These are phyloP conservation scores for Epipyxis sp. DNA, from an alignment of 108 stramenopile species.

Conservation along the genomic window DNA sequence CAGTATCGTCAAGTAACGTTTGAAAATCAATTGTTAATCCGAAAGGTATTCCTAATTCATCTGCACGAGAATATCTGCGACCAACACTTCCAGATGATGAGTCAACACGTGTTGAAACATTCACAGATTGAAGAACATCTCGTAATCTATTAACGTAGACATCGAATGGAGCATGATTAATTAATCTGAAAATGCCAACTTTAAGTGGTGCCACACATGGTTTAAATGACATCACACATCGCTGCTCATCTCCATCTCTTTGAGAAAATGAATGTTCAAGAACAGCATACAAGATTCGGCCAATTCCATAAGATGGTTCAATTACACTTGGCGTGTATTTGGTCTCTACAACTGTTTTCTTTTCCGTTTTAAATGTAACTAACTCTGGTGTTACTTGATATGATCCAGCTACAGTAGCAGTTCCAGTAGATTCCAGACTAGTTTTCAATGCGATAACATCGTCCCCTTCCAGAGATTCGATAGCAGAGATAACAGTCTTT, in stretches of 20 bases:
- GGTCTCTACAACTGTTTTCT: constrained; percentile 81
- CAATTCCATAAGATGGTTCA: constrained; percentile 99
- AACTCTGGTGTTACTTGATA: constrained; percentile 79
- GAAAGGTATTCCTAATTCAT: constrained; percentile 97
- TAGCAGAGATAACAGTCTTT: constrained; percentile 76
- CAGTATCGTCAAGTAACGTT: constrained; percentile 74
- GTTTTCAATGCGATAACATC: constrained; percentile 82
- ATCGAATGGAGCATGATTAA: constrained; percentile 37
- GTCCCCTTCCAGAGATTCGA: constrained; percentile 83
- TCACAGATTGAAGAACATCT: constrained; percentile 71
- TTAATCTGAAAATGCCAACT: constrained; percentile 79
- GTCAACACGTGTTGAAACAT: constrained; percentile 80
- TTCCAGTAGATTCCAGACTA: constrained; percentile 77
- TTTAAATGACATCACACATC: constrained; percentile 92
- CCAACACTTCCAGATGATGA: constrained; percentile 81
- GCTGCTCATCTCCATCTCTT: constrained; percentile 86
- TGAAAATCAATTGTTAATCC: constrained; percentile 98
- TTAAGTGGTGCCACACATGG: constrained; percentile 95
- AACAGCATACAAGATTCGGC: constrained; percentile 92
- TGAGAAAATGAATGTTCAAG: constrained; percentile 96
- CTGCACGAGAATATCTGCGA: constrained; percentile 80
- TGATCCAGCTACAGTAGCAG: constrained; percentile 69
- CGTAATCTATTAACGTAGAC: constrained; percentile 62
- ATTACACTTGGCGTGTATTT: constrained; percentile 98
- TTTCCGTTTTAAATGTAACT: constrained; percentile 76